These are phyloP conservation scores for Quercus rubra DNA, from an alignment of 306 rosid genomes.

Conservation along the genomic window DNA sequence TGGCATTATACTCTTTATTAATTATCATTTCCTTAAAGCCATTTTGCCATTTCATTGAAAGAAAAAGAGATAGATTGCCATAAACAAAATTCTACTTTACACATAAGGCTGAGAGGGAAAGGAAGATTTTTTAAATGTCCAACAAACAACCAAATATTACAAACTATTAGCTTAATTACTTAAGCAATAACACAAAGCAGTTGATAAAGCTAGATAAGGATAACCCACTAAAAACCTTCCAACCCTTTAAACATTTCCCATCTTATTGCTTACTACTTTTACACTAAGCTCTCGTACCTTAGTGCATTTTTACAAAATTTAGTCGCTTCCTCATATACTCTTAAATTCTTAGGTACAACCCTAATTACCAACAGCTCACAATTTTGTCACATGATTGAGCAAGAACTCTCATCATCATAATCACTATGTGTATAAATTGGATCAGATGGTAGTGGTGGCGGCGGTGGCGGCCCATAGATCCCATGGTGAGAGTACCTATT, in stretches of 20 bases:
- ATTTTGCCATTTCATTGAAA: not conserved
- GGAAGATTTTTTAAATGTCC: slow-evolving; percentile 29
- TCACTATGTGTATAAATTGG: slow-evolving; percentile 27
- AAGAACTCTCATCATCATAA: slow-evolving; percentile 44
- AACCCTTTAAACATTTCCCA: slow-evolving; percentile 2
- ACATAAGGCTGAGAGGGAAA: slow-evolving; percentile 44
- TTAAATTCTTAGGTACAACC: slow-evolving; percentile 5
- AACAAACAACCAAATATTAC: slow-evolving; percentile 36
- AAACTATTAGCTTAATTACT: slow-evolving; percentile 26
- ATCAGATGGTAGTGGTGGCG: slow-evolving; percentile 37
- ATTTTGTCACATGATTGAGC: slow-evolving; percentile 59
- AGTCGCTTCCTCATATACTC: slow-evolving; percentile 14
- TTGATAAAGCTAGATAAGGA: slow-evolving; percentile 17
- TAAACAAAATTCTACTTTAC: slow-evolving; percentile 40
- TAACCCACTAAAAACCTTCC: slow-evolving; percentile 28
- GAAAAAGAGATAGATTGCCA: slow-evolving; percentile 19
- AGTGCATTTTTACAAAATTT: slow-evolving; percentile 30
- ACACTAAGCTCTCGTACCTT: not conserved
- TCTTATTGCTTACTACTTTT: slow-evolving; percentile 9
- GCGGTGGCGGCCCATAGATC: slow-evolving; percentile 26
- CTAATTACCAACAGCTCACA: not conserved
- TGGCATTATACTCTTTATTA: not conserved
- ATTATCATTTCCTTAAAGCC: not conserved
- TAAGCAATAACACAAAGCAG: slow-evolving; percentile 32
- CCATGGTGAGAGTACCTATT: slow-evolving; percentile 15